Evolutionary conservation across 805 yeast species (phyloP).

Genomic region (Starmera amethionina): DNA sequence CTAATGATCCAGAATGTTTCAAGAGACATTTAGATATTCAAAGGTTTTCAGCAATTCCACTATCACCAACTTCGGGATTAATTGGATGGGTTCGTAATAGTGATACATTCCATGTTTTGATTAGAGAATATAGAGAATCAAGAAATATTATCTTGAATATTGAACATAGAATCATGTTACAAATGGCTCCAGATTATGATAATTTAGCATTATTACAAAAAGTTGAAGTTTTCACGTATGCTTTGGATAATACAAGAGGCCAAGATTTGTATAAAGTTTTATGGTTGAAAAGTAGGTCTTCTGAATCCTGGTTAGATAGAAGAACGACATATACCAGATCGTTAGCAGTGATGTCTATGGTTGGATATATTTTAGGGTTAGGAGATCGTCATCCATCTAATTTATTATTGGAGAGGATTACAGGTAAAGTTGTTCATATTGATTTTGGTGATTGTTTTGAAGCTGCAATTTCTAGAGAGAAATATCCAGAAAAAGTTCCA

Average conservation of each 20-base stretch:
- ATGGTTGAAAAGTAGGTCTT: conserved; percentile 92
- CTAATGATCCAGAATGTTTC: conserved; percentile 91
- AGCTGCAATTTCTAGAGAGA: conserved; percentile 92
- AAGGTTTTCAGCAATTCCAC: conserved; percentile 85
- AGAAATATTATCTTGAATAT: conserved; percentile 82
- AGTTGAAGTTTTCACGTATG: conserved; percentile 94
- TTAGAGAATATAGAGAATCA: conserved; percentile 86
- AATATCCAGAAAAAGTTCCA: conserved; percentile 97
- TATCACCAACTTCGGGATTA: conserved; percentile 94
- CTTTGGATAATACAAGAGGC: conserved; percentile 90
- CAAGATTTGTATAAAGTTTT: conserved; percentile 92
- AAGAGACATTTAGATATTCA: conserved; percentile 92
- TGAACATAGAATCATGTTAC: conserved; percentile 92
- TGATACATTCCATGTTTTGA: conserved; percentile 91
- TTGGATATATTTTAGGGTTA: conserved; percentile 89
- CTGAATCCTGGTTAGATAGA: conserved; percentile 97
- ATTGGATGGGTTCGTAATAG: conserved; percentile 97
- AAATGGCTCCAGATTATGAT: conserved; percentile 96
- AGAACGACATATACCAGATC: conserved; percentile 95
- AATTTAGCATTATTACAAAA: conserved; percentile 80
- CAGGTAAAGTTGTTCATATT: conserved; percentile 94
- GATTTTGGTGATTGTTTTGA: conserved; percentile 99
- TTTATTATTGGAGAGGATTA: conserved; percentile 84
- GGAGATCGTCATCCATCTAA: conserved; percentile 99
- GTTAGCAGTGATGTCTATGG: conserved; percentile 98